Base-by-base conservation (phyloP, 352 stramenopile species). In the Globisporangium irregulare region DNA sequence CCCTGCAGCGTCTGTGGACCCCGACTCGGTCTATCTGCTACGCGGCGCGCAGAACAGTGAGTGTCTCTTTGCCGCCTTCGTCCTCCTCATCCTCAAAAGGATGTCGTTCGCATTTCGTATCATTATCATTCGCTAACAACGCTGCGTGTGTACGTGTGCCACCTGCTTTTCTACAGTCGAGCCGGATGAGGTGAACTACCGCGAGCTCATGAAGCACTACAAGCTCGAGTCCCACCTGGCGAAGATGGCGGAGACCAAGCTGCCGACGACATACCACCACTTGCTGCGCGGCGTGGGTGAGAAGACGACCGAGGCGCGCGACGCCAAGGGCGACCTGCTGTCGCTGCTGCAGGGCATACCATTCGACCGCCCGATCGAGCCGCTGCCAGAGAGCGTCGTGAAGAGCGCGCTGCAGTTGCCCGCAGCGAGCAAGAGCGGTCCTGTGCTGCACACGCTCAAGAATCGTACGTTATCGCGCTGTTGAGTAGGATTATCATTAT, bases 341-440 rank as follows among this genome's bases (percentile, higher is more conserved):
- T 71, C 73, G 1, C 73, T 93, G 46, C 61, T 93, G 15, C 73
- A 93, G 25, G 85, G 86, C 25, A 83, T 92, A 3, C 85, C 87
- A 1, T 94, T 94, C 36, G 87, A 93, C 59, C 82, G 87, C 5
- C 87, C 87, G 1, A 92, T 94, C 59, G 85, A 94, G 62, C 80
- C 79, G 22, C 68, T 94, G 20, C 77, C 87, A 1, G 83, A 93
- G 66, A 88, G 73, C 62, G 67, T 92, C 18, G 73, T 94, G 22
- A 90, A 92, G 66, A 90, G 76, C 53, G 85, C 81, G 7, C 69
- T 93, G 22, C 84, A 92, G 63, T 72, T 94, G 20, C 85, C 84
- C 0, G 66, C 82, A 2, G 76, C 80, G 24, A 90, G 72, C 58
- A 91, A 92, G 71, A 77, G 62, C 9, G 82, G 83, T 8, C 81